These are phyloP conservation scores for Pulveroboletus sp. DNA, from an alignment of 768 basidiomycete species.

Conservation along the genomic window DNA sequence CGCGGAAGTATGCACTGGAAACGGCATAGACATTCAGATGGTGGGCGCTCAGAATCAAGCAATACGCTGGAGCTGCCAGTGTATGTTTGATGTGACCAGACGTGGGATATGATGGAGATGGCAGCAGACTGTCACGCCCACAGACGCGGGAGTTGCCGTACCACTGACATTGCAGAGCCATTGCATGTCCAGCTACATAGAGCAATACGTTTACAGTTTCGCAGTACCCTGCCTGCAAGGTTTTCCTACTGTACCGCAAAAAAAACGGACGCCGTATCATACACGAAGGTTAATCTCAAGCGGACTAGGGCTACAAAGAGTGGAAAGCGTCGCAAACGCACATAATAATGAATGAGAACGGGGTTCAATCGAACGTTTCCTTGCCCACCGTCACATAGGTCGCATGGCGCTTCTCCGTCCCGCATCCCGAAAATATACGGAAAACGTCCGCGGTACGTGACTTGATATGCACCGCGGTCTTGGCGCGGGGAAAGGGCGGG, in stretches of 20 bases:
- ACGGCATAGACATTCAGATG: constrained; percentile 4
- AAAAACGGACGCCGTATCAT: neutral
- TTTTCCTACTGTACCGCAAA: constrained; percentile 16
- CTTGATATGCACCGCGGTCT: constrained; percentile 1
- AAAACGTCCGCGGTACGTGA: neutral
- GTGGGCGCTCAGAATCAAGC: constrained; percentile 12
- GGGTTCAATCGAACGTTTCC: constrained; percentile 26
- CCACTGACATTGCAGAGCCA: too few species aligned
- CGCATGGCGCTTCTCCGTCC: constrained; percentile 19
- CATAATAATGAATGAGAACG: too few species aligned
- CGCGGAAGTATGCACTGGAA: neutral
- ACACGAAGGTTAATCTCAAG: neutral
- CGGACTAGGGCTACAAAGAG: constrained; percentile 22
- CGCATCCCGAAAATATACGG: neutral
- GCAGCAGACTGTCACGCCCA: neutral
- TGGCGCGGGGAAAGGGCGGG: constrained; percentile 1
- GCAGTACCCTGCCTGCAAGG: neutral
- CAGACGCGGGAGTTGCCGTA: neutral
- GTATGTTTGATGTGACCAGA: constrained; percentile 1
- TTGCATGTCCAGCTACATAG: too few species aligned
- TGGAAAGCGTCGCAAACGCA: too few species aligned
- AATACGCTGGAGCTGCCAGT: neutral
- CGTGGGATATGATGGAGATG: constrained; percentile 5
- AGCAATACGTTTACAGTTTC: neutral
- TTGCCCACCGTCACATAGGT: constrained; percentile 45